Base-by-base conservation (phyloP, 2,329 filamentous ascomycete genomes). In the Fusarium camptoceras region DNA sequence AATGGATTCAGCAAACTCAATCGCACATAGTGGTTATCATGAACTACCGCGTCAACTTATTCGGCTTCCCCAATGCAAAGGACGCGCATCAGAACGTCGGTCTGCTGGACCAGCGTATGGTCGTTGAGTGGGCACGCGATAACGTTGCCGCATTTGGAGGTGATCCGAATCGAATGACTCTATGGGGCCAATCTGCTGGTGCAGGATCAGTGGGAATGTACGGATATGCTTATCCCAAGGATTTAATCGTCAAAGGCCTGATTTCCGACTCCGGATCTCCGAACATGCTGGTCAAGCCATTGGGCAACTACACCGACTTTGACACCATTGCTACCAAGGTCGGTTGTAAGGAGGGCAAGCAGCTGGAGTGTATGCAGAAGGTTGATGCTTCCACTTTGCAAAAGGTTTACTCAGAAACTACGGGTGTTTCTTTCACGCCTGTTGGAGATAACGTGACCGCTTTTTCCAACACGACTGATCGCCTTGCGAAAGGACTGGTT, bases 121-220 rank as follows among this genome's bases (percentile, higher is more conserved):
- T 64, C 2, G 60, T 64, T 22, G 59, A 64, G 15, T 64, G 60
- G 60, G n/a, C 44, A 10, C 59, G 43, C 1, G 60, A 64, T 11
- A 64, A 64, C 12, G 48, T 64, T 0, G 34, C 10, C 2, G 59
- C 43, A 0, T 64, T 64, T 10, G 59, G 60, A 1, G 60, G 60
- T 1, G 49, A 64, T 0, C 18, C 43, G 2, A 18, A 64, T 0
- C 41, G 22, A 8, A 64, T 64, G 60, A 31, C 41, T 6, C 49
- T 64, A 5, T 64, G 60, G 60, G 60, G 60, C 2, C 60, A 64
- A 5, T 64, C 60, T 9, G 60, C 60, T 6, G 60, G 60, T 9
- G 60, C 60, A 9, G 60, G 60, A 5, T 64, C 60, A 4, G 60
- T 64, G 10, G 60, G 59, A 8, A 64, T 64, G 60, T 64, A 64